These are phyloP conservation scores for Pichia sp. DNA, from an alignment of 1,139 yeast species.

Conservation along the genomic window DNA sequence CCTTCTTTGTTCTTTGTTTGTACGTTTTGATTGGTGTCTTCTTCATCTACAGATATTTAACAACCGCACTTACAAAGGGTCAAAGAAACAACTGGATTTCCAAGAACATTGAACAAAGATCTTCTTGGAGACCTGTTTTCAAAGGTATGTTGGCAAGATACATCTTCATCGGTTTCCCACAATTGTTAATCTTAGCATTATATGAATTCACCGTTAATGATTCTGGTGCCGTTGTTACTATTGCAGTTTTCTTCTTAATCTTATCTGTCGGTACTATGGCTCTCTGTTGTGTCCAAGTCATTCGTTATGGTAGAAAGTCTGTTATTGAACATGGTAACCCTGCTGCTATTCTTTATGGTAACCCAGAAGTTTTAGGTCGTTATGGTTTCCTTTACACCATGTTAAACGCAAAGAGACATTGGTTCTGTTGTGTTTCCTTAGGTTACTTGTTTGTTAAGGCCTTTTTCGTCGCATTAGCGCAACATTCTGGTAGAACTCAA, in stretches of 20 bases:
- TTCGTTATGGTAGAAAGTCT: conserved; percentile 55
- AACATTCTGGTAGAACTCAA: conserved; percentile 68
- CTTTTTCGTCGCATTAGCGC: conserved; percentile 66
- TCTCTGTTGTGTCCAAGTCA: conserved; percentile 61
- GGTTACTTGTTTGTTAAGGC: conserved; percentile 56
- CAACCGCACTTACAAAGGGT: conserved; percentile 42
- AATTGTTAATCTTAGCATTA: conserved; percentile 61
- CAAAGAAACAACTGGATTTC: conserved; percentile 43
- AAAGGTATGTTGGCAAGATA: conserved; percentile 72
- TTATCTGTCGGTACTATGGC: conserved; percentile 53
- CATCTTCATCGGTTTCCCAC: conserved; percentile 74
- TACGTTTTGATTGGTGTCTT: conserved; percentile 55
- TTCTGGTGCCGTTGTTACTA: conserved; percentile 72
- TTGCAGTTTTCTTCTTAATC: conserved; percentile 62
- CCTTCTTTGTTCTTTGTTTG: conserved; percentile 69
- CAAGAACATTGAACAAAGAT: conserved; percentile 47
- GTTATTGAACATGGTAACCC: conserved; percentile 59
- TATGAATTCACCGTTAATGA: conserved; percentile 74
- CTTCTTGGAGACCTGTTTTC: conserved; percentile 51
- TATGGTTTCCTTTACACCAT: conserved; percentile 83
- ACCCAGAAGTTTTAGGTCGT: conserved; percentile 58
- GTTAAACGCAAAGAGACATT: conserved; percentile 71
- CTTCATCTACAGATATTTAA: conserved; percentile 41
- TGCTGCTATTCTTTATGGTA: conserved; percentile 76
- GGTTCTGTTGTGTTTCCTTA: conserved; percentile 67